These are phyloP conservation scores for Leccinum subgranulosum DNA, from an alignment of 768 basidiomycete species.

Conservation along the genomic window DNA sequence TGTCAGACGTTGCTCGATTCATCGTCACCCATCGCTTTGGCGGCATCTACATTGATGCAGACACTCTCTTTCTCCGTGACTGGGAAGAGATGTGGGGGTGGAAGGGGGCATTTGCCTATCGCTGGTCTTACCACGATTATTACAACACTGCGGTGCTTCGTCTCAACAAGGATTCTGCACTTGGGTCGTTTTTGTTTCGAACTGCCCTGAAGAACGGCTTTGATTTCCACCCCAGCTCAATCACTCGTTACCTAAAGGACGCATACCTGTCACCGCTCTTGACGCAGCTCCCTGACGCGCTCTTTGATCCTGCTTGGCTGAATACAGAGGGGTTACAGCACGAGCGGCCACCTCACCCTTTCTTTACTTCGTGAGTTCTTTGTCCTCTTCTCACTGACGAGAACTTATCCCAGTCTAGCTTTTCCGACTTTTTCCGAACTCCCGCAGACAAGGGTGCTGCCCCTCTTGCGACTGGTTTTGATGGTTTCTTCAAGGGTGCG, in stretches of 20 bases:
- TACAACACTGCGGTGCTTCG: slow-evolving; percentile 93
- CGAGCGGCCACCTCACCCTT: slow-evolving; percentile 90
- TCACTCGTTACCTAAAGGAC: slow-evolving; percentile 81
- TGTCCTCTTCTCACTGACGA: not conserved
- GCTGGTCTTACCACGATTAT: slow-evolving; percentile 88
- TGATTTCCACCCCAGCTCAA: slow-evolving; percentile 95
- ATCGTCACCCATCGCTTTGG: slow-evolving; percentile 91
- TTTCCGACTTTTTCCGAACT: slow-evolving; percentile 80
- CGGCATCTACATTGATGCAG: slow-evolving; percentile 92
- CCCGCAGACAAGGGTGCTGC: slow-evolving; percentile 67
- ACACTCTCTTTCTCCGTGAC: slow-evolving; percentile 87
- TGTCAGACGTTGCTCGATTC: slow-evolving; percentile 97
- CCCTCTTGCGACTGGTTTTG: slow-evolving; percentile 80
- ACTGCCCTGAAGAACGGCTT: slow-evolving; percentile 88
- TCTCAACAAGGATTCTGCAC: slow-evolving; percentile 83
- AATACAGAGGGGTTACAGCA: slow-evolving; percentile 88
- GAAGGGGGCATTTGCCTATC: slow-evolving; percentile 91
- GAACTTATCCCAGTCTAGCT: slow-evolving; percentile 41
- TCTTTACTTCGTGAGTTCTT: slow-evolving; percentile 69
- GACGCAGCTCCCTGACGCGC: slow-evolving; percentile 80
- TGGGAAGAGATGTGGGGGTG: slow-evolving; percentile 98
- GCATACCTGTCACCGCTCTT: slow-evolving; percentile 74
- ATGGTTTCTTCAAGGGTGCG: slow-evolving; percentile 90
- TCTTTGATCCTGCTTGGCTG: slow-evolving; percentile 94
- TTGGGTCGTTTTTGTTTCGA: slow-evolving; percentile 88